Percentiles rank a stretch among this genome's conserved stretches.
Evolutionary conservation across 164 flowering plant genomes (phyloP).

Genomic region (Piper longum): DNA sequence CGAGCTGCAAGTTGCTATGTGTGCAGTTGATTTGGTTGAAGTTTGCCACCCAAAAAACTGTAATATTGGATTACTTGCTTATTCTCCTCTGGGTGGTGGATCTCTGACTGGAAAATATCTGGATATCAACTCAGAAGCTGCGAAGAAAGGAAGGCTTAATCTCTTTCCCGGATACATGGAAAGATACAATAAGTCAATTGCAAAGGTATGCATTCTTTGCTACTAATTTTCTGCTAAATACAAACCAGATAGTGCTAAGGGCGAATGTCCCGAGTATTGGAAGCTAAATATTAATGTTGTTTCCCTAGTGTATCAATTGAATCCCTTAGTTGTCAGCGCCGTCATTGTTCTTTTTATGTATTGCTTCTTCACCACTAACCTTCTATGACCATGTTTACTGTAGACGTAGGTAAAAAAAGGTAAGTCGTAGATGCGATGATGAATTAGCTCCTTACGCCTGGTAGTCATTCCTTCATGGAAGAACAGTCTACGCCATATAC

Average conservation of each 20-base stretch:
- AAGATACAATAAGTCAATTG: constrained; percentile 69
- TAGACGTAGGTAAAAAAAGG: too few species aligned
- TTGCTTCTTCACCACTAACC: too few species aligned
- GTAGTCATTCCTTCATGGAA: too few species aligned
- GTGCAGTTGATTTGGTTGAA: constrained; percentile 86
- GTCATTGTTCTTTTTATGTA: background rate
- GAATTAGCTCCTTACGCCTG: too few species aligned
- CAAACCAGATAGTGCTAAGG: background rate
- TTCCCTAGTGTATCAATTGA: background rate
- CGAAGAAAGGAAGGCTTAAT: constrained; percentile 66
- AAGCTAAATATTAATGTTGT: background rate
- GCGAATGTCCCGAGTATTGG: background rate
- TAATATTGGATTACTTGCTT: constrained; percentile 77
- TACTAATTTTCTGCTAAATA: background rate
- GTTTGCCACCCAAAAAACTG: constrained; percentile 89
- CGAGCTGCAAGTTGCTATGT: background rate
- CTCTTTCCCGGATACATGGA: constrained; percentile 95
- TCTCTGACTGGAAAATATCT: constrained; percentile 68
- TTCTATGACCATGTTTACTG: too few species aligned
- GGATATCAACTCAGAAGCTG: constrained; percentile 60
- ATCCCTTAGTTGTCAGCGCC: background rate
- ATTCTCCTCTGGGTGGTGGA: constrained; percentile 89
- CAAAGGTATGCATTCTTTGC: constrained; percentile 39
- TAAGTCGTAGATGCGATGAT: too few species aligned
- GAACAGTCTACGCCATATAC: too few species aligned